Evolutionary conservation across 805 yeast genomes (phyloP).

Genomic region (Osmozyma mogii): DNA sequence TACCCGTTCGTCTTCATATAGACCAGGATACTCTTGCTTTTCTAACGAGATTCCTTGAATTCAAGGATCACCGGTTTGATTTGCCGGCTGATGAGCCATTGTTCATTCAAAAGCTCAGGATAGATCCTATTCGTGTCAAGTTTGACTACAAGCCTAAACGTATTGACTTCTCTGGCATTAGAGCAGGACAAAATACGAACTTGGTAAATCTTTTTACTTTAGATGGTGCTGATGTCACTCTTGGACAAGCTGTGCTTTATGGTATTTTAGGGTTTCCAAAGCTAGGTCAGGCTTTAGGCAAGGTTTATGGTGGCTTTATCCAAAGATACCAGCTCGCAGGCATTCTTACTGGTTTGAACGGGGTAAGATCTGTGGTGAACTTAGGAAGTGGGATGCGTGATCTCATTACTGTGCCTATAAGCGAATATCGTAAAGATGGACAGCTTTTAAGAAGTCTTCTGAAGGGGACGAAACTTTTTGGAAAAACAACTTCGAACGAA

Average conservation of each 20-base stretch:
- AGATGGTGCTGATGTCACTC: conserved; percentile 71
- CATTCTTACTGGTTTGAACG: conserved; percentile 76
- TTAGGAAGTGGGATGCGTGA: conserved; percentile 75
- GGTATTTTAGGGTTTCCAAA: conserved; percentile 73
- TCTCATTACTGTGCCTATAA: conserved; percentile 62
- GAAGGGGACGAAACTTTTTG: conserved; percentile 66
- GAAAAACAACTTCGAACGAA: conserved; percentile 74
- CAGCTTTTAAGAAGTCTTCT: conserved; percentile 61
- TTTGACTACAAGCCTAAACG: conserved; percentile 91
- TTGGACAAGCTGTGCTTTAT: conserved; percentile 55
- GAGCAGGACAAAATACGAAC: conserved; percentile 82
- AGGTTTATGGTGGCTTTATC: conserved; percentile 86
- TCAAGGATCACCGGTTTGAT: conserved; percentile 62
- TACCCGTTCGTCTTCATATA: conserved; percentile 76
- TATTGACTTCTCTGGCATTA: conserved; percentile 73
- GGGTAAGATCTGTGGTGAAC: conserved; percentile 67
- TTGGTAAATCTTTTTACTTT: conserved; percentile 81
- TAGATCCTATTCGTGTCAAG: conserved; percentile 52
- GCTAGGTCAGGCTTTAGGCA: conserved; percentile 47
- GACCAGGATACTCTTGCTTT: conserved; percentile 94
- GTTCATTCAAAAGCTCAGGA: conserved; percentile 61
- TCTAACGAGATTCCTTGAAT: conserved; percentile 69
- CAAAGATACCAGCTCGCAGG: conserved; percentile 73
- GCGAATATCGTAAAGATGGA: conserved; percentile 70
- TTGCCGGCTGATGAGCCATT: conserved; percentile 58